Conservation (phyloP, 192 early-diverging fungal genomes). For the Linnemannia schmuckeri region DNA sequence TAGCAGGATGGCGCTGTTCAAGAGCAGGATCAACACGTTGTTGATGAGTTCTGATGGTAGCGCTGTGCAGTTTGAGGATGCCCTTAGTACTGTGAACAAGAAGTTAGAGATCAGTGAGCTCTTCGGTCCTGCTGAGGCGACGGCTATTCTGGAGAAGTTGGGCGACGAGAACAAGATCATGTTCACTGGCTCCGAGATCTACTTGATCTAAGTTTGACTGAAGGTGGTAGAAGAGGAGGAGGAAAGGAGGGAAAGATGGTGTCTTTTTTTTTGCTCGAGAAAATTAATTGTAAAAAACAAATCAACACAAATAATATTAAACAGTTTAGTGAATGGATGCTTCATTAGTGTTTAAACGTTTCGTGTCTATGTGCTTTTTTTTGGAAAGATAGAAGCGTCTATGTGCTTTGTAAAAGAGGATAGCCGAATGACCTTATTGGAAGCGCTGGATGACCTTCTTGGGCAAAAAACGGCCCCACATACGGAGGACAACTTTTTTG, state of each 20-base stretch:
- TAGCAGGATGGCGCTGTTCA: conserved; percentile 34
- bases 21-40: conserved; percentile 15
- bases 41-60: conserved; percentile 62
- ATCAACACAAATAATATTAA: not conserved
- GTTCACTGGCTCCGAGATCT: conserved; percentile 75
- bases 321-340: not conserved
- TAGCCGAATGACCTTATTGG: conserved; percentile 8
- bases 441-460: conserved; percentile 46
- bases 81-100: conserved; percentile 70
- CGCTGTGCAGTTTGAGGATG: conserved; percentile 65
- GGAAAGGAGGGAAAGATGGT: not conserved
- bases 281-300: not conserved
- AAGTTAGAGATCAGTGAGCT: conserved; percentile 45
- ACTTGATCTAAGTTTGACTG: conserved; percentile 68
- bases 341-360: not conserved
- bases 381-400: not conserved
- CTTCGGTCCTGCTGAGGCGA: conserved; percentile 71
- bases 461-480: conserved; percentile 60
- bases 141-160: conserved; percentile 72
- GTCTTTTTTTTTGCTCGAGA: not conserved
- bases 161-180: conserved; percentile 76
- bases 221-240: not conserved
- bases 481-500: conserved; percentile 56
- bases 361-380: not conserved
- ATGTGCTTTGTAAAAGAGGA: not conserved